Percentiles rank a stretch among this genome's conserved stretches.
Conservation (phyloP, 2,329 filamentous ascomycete species). For the Sordariomycetes sp. region DNA sequence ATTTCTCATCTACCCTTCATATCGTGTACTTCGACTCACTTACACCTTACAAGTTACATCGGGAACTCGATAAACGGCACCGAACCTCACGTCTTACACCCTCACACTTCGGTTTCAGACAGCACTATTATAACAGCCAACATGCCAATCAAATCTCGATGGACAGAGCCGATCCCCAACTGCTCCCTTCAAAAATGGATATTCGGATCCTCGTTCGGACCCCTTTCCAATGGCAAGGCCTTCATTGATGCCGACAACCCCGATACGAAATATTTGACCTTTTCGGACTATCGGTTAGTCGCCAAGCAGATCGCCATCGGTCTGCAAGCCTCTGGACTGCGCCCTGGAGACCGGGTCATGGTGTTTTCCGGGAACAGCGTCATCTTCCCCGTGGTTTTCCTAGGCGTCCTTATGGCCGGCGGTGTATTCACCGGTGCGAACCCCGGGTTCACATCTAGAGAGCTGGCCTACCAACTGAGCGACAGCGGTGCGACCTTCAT, state of each 20-base stretch:
- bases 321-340: slow-evolving; percentile 47
- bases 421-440: slow-evolving; percentile 69
- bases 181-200: slow-evolving; percentile 42
- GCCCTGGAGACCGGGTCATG: slow-evolving; percentile 56
- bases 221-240: slow-evolving; percentile 26
- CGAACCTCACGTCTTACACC: background rate
- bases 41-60: no score
- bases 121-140: background rate
- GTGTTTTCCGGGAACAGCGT: slow-evolving; percentile 63
- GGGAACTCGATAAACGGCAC: no score
- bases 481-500: slow-evolving; percentile 58
- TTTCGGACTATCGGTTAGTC: slow-evolving; percentile 52
- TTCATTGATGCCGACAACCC: slow-evolving; percentile 56
- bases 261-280: slow-evolving; percentile 52
- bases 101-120: background rate
- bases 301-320: slow-evolving; percentile 61
- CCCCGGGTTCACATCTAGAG: slow-evolving; percentile 51
- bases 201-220: slow-evolving; percentile 31
- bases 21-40: no score
- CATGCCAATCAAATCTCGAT: slow-evolving; percentile 36
- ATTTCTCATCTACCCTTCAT: no score
- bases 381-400: slow-evolving; percentile 56
- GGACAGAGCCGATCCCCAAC: slow-evolving; percentile 26
- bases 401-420: slow-evolving; percentile 65
- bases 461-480: slow-evolving; percentile 62